Percentiles rank a stretch among this genome's conserved stretches.
phyloP scores from a whole-genome alignment of 2,329 filamentous ascomycete genomes.

The Hypoxylon sp. region DNA sequence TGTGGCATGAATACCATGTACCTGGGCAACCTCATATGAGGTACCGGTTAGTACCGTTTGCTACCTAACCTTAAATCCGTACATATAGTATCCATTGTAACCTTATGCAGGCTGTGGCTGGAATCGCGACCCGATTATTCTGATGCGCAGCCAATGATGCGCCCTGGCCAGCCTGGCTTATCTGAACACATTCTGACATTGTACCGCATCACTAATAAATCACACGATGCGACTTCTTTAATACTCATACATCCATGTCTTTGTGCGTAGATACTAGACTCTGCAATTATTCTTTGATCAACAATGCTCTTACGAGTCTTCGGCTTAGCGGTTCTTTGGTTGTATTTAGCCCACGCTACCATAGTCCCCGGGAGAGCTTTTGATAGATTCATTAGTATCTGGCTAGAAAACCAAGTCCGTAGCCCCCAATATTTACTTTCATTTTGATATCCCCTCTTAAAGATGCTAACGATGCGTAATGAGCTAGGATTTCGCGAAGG shows the following conservation, averaged over 20 bases:
- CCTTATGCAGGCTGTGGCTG: constrained; percentile 1
- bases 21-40: too few relatives aligned
- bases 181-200: constrained; percentile 3
- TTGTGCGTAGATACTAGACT: not conserved
- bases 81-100: too few relatives aligned
- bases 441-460: too few relatives aligned
- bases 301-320: constrained; percentile 39
- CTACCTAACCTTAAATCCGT: not conserved
- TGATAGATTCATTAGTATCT: constrained; percentile 62
- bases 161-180: not conserved
- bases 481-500: constrained; percentile 64
- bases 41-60: too few relatives aligned
- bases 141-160: constrained; percentile 1
- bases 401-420: constrained; percentile 62
- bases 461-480: too few relatives aligned
- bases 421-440: not conserved
- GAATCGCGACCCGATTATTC: not conserved
- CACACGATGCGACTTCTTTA: not conserved
- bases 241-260: not conserved
- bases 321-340: constrained; percentile 36
- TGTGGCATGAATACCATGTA: not conserved
- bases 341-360: constrained; percentile 40
- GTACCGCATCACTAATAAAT: not conserved
- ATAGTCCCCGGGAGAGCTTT: constrained; percentile 58
- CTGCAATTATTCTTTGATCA: constrained; percentile 26